Conservation (phyloP, 2,329 filamentous ascomycete species). For the Pezizomycotina sp. region DNA sequence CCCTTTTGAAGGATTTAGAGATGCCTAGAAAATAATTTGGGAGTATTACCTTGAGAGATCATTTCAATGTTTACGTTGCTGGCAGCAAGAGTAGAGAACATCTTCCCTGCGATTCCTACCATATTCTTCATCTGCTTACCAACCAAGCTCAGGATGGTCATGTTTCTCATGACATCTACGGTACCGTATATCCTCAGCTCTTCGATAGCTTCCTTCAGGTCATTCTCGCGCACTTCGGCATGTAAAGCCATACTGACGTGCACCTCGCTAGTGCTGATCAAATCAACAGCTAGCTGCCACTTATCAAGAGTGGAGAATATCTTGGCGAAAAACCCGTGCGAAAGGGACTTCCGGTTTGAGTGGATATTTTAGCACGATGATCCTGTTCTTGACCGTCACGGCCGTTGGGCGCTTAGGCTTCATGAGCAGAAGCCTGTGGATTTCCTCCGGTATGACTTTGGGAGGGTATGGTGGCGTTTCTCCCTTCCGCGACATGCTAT, state of each 20-base stretch:
- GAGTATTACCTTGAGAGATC: conserved; percentile 76
- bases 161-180: conserved; percentile 74
- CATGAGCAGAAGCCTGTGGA: conserved; percentile 19
- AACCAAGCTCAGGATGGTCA: conserved; percentile 91
- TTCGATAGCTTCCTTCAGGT: conserved; percentile 47
- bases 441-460: conserved; percentile 18
- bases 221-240: conserved; percentile 51
- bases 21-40: too few species aligned
- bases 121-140: conserved; percentile 97
- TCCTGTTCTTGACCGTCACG: conserved; percentile 93
- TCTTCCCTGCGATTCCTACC: conserved; percentile 78
- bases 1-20: too few species aligned
- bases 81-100: conserved; percentile 89
- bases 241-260: conserved; percentile 96
- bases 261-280: conserved; percentile 92
- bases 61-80: conserved; percentile 96
- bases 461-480: conserved; percentile 28
- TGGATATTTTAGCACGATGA: conserved; percentile 95
- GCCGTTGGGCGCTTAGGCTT: conserved; percentile 62
- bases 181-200: conserved; percentile 70
- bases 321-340: conserved; percentile 85
- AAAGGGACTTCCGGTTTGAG: conserved; percentile 89
- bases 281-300: conserved; percentile 75
- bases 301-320: conserved; percentile 85
- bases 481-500: conserved; percentile 39